Evolutionary conservation across 352 stramenopile species (phyloP), one percentile per base, ranked within the genome.

Genomic region (Poterioochromonas sp.): DNA sequence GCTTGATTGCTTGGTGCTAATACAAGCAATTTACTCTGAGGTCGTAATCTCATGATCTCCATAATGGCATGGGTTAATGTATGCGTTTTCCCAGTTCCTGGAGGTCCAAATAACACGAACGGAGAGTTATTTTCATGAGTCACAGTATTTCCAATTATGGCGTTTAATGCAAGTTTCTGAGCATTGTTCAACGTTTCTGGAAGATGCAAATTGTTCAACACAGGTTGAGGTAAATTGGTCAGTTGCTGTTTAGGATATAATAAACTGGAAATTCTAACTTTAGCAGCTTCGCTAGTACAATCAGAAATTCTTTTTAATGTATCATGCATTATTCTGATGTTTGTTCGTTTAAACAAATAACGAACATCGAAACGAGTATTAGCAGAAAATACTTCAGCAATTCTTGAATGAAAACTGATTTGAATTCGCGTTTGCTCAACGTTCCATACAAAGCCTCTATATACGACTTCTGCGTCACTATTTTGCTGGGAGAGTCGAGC

Each of bases 31-130:
- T 80, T 80, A 20, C 5, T 64, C 0, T 51, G 20, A 1, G 76
- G 44, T 29, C 51, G 15, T 0, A 43, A n/a, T 44, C 43, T 35
- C 20, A 63, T 34, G 18, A 83, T 3, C 47, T 81, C 62, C 15
- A 51, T 20, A 60, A 83, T 81, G 12, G 44, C 34, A 35, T 81
- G 78, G 32, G 80, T 60, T 8, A 83, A 3, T 18, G 79, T 83
- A 15, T 62, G 44, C 15, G 79, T 83, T 68, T 83, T 83, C 15
- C 79, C 79, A 49, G 79, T 83, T 1, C 79, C 79, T 0, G 79
- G 79, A 26, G 79, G 79, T 15, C 79, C 79, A 73, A 81, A 83
- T 8, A 83, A 39, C 34, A 83, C 34, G 51, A 79, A 83, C 22
- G 79, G 79, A 39, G 58, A 20, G 53, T 76, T 3, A n/a, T 62